These are phyloP conservation scores for Aspergillus hortae DNA, from an alignment of 2,329 filamentous ascomycete genomes.

Conservation along the genomic window DNA sequence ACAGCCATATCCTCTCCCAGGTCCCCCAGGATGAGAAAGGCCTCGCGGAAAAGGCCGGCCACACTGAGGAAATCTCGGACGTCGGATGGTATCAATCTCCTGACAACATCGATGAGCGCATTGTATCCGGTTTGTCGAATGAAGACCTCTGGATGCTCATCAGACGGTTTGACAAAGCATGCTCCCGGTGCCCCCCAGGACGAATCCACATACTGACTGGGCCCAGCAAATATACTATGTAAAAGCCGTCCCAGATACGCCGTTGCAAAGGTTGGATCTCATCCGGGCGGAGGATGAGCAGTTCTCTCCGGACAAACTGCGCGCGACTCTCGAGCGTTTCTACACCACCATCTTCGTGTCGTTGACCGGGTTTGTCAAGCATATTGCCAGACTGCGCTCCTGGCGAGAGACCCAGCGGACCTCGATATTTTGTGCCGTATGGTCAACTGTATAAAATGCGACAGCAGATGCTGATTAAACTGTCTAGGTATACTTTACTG, in stretches of 20 bases:
- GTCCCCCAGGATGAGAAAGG: constrained; percentile 16
- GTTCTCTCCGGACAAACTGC: constrained; percentile 78
- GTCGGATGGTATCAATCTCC: constrained; percentile 12
- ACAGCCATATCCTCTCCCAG: constrained; percentile 16
- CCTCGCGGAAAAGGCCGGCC: constrained; percentile 12
- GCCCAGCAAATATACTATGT: constrained; percentile 64
- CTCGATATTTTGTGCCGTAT: constrained; percentile 21
- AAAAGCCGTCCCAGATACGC: constrained; percentile 59
- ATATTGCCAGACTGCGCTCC: constrained; percentile 70
- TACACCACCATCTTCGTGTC: constrained; percentile 76
- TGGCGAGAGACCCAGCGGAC: constrained; percentile 74
- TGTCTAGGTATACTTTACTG: constrained; percentile 52
- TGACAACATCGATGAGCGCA: constrained; percentile 7
- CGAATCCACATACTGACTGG: constrained; percentile 18
- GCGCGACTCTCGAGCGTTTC: constrained; percentile 71
- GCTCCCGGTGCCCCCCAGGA: neutral
- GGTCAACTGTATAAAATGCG: neutral
- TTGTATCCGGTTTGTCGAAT: constrained; percentile 45
- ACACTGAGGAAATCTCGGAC: constrained; percentile 10
- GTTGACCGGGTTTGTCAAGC: constrained; percentile 65
- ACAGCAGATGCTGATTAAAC: no score
- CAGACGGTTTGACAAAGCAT: constrained; percentile 69
- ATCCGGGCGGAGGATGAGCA: constrained; percentile 79
- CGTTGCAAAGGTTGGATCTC: constrained; percentile 69
- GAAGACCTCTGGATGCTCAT: constrained; percentile 71